phyloP scores from a whole-genome alignment of 129 eudicot genomes.

The Tagetes patula region DNA sequence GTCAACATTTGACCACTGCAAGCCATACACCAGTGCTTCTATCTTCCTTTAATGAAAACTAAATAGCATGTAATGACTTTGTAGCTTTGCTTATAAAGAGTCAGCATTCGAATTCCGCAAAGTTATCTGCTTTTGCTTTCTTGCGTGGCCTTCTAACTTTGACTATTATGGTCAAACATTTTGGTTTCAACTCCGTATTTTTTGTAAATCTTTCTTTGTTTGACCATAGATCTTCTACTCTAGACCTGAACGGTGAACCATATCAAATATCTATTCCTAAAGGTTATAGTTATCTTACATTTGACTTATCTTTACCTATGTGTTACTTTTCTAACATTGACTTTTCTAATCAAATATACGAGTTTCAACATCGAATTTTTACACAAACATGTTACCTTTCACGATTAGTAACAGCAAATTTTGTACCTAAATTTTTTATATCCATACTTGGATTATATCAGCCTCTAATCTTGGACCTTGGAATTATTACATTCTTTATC shows the following conservation, averaged over 20 bases:
- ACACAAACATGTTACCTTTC: background rate
- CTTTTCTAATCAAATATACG: background rate
- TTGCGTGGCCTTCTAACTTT: background rate
- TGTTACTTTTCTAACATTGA: background rate
- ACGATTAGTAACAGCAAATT: background rate
- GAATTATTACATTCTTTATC: background rate
- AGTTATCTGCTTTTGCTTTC: background rate
- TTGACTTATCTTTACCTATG: background rate
- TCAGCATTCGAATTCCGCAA: background rate
- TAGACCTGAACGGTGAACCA: slow-evolving; percentile 1
- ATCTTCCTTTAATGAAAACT: background rate
- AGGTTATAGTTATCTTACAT: background rate
- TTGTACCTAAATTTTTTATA: background rate
- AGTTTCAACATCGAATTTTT: background rate
- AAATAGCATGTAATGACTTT: background rate
- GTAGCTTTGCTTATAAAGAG: background rate
- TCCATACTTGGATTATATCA: background rate
- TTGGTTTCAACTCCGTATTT: background rate
- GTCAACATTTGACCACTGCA: slow-evolving; percentile 6
- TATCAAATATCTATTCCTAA: background rate
- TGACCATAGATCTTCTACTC: background rate
- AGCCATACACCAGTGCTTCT: background rate
- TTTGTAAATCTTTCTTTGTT: background rate
- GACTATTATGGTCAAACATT: background rate
- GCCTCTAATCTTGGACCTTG: background rate